Conservation (phyloP, 1,139 yeast species). For the Diutina siamensis region DNA sequence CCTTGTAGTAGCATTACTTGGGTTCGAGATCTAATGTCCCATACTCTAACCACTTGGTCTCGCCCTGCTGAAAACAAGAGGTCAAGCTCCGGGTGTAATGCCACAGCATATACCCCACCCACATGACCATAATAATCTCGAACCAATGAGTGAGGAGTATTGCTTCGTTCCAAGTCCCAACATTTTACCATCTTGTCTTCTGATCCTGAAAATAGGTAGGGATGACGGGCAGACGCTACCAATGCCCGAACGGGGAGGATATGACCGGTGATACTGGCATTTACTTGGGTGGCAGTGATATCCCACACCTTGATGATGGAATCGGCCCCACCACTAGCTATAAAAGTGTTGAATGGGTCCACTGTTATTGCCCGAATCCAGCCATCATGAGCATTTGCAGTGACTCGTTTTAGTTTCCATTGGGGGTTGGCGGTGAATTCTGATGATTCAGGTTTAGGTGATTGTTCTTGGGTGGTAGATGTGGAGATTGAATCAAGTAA, state of each 20-base stretch:
- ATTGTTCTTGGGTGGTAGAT: neutral
- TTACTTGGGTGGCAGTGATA: slow-evolving; percentile 57
- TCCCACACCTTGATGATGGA: slow-evolving; percentile 90
- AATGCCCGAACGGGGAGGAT: slow-evolving; percentile 79
- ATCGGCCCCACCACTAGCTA: slow-evolving; percentile 58
- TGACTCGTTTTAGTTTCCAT: slow-evolving; percentile 1
- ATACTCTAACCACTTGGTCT: slow-evolving; percentile 75
- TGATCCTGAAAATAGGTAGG: slow-evolving; percentile 84
- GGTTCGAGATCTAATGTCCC: slow-evolving; percentile 83
- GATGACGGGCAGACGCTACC: slow-evolving; percentile 61
- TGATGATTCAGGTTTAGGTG: neutral
- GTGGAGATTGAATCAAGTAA: neutral
- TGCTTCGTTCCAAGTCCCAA: slow-evolving; percentile 90
- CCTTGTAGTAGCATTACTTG: slow-evolving; percentile 75
- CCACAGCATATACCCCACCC: slow-evolving; percentile 78
- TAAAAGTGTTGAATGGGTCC: slow-evolving; percentile 71
- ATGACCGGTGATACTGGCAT: slow-evolving; percentile 80
- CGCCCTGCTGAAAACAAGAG: slow-evolving; percentile 84
- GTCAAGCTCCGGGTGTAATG: slow-evolving; percentile 79
- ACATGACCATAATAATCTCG: slow-evolving; percentile 91
- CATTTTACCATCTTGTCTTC: slow-evolving; percentile 93
- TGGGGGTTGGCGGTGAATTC: neutral
- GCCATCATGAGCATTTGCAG: slow-evolving; percentile 62
- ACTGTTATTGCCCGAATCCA: slow-evolving; percentile 77
- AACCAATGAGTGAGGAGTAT: slow-evolving; percentile 32